Evolutionary conservation across 495 filamentous ascomycete genomes (phyloP), one percentile per base, ranked within the genome.

Genomic region (Daldinia vernicosa): DNA sequence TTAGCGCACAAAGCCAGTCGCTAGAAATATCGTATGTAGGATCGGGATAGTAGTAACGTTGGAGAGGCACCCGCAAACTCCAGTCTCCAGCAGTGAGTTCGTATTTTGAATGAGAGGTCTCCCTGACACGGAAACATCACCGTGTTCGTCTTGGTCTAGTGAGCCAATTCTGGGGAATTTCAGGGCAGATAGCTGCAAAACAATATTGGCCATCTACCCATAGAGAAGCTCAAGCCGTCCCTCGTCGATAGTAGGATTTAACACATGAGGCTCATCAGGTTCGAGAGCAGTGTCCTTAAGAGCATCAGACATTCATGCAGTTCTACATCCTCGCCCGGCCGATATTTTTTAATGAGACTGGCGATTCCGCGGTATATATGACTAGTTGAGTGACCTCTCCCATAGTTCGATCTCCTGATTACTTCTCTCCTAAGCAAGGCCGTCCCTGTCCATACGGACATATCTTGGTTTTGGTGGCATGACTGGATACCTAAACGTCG

Each of bases 401-500:
- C 74, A 78, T n/a, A 45, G 51, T 6, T 70, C 66, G 3, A 28
- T 19, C 3, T 53, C 43, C 28, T 74, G 61, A 27, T 79, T 76
- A 45, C 69, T 68, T 64, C 60, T 71, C 52, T 76, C 71, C 77
- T 71, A 78, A n/a, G 75, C 74, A 15, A 78, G 39, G 61, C 77
- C 72, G 53, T 78, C 72, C 40, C 58, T 66, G 4, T n/a, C 33
- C 69, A 55, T 63, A 4, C 52, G 35, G 8, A 63, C 1, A 37
- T 27, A 55, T 58, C 61, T 72, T n/a, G 3, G 8, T n/a, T 67
- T 70, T 9, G 62, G n/a, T 6, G 37, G 56, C 66, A 70, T 70
- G 3, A 8, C 5, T 30, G 3, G 0, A 12, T 17, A 33, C 32
- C 3, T 33, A 33, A 11, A 33, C 9, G 8, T 9, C 3, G 11